Base-by-base conservation (phyloP, 495 filamentous ascomycete species). In the Penicillium crystallinum region DNA sequence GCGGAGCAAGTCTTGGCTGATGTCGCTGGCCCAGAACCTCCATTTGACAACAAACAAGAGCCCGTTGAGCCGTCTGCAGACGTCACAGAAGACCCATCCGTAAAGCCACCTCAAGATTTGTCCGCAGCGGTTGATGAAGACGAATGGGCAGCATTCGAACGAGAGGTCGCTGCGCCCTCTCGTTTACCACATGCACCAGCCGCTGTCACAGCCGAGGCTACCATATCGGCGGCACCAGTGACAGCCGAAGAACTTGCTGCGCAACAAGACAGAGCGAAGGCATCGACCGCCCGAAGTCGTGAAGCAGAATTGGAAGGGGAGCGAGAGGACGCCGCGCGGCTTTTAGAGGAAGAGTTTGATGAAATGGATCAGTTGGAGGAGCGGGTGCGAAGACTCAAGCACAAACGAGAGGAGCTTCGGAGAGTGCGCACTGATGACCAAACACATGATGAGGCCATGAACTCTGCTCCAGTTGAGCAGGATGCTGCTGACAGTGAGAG, bases 331-430 rank as follows among this genome's bases (percentile, higher is more conserved):
- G 90, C 91, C 4, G 85, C 82, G 18, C 79, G 87, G 41, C 80
- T 84, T 49, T 66, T 97, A 50, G 84, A 92, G 65, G 84, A 88
- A 51, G 93, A 98, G 66, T 90, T 97, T 64, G 93, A 95, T 46
- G 85, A 93, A 64, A 97, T 97, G 92, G 89, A 93, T 63, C 82
- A 82, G 47, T 77, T 96, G 39, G 93, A 97, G 68, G 82, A 83
- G 57, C 79, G 91, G 34, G 87, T 96, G 7, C 74, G 77, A 59
- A 81, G 77, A 59, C 67, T 98, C 53, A 87, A 91, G 60, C 87
- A 91, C 58, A 83, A 74, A 64, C 73, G 81, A 47, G 84, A 87
- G 56, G 71, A 77, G 38, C 56, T 87, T 39, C 83, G 78, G 62
- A 64, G 71, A 38, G 68, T 65, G 18, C 70, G 66, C 35, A 54